These are phyloP conservation scores for Apiospora pterosperma DNA, from an alignment of 2,329 filamentous ascomycete species.

Conservation along the genomic window DNA sequence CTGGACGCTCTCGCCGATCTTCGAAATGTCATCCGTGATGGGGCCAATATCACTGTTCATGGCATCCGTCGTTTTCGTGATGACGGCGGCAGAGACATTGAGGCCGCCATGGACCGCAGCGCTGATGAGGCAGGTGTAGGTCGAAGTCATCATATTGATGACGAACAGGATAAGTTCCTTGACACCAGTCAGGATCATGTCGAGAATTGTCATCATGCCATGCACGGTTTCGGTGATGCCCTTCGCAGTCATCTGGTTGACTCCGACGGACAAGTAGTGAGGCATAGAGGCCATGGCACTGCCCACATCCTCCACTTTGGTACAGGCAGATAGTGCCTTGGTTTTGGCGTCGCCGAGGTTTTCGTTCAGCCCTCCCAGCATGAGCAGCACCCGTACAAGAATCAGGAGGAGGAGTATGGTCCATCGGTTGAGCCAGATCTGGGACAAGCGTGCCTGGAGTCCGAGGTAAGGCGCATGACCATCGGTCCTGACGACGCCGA, in stretches of 20 bases:
- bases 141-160: slow-evolving; percentile 87
- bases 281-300: slow-evolving; percentile 98
- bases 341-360: slow-evolving; percentile 72
- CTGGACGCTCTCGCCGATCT: slow-evolving; percentile 53
- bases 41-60: slow-evolving; percentile 48
- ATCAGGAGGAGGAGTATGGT: slow-evolving; percentile 85
- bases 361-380: slow-evolving; percentile 67
- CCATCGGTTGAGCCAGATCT: slow-evolving; percentile 98
- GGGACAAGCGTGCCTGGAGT: slow-evolving; percentile 82
- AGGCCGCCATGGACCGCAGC: slow-evolving; percentile 78
- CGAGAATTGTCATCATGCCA: slow-evolving; percentile 75
- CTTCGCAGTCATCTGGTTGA: slow-evolving; percentile 80
- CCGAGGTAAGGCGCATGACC: slow-evolving; percentile 80
- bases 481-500: not conserved
- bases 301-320: slow-evolving; percentile 86
- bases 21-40: slow-evolving; percentile 39
- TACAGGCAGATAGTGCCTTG: slow-evolving; percentile 86
- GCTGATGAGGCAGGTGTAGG: slow-evolving; percentile 85
- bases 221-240: slow-evolving; percentile 78
- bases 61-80: slow-evolving; percentile 39
- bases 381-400: slow-evolving; percentile 75
- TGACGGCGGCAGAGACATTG: slow-evolving; percentile 54
- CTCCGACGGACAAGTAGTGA: slow-evolving; percentile 83
- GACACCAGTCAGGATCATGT: slow-evolving; percentile 76
- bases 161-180: slow-evolving; percentile 87